Base-by-base conservation (phyloP, 768 basidiomycete genomes). In the Amanita pallidorosea region DNA sequence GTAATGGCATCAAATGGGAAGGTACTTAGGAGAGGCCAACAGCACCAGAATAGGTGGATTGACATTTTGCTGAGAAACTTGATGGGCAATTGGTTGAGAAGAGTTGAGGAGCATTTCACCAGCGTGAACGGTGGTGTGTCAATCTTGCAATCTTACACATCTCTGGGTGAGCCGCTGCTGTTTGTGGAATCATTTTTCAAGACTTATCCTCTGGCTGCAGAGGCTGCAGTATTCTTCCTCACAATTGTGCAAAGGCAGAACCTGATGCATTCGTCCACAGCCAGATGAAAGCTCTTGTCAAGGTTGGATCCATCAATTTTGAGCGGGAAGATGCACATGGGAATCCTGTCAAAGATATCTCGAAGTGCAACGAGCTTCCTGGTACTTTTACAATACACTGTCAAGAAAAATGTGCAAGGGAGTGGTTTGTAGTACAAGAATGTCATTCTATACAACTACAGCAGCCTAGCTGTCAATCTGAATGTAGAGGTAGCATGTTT, bases 201-300 rank as follows among this genome's bases (percentile, higher is more conserved):
- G 60, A 74, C 76, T 22, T 98, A 98, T 65, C 79, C 88, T 12
- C 71, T 83, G 20, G 93, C 92, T 9, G 80, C 89, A 5, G 94
- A 97, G 65, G 96, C 98, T 66, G 82, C 85, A 46, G 90, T 91
- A 0, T 99, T 83, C 70, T 98, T 99, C 81, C 79, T 98, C 35
- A 86, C 90, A 31, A 98, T 99, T 60, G 75, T 90, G 20, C 95
- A 99, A 67, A 80, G 96, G 44, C 89, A 91, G 11, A 98, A 69
- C 96, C 96, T 1, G 95, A 88, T 43, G 81, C 92, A 35, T 96
- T 88, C 61, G 73, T 92, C 60, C 83, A 87, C 61, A 84, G 91
- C 63, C 88, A 91, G 61, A 76, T 93, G 56, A 94, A 94, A 67
- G 78, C 77, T 25, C 76, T 94, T 54, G 80, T 93, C 60, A 88